These are phyloP conservation scores for Lasiodiplodia sp. DNA, from an alignment of 2,329 filamentous ascomycete genomes.

Conservation along the genomic window DNA sequence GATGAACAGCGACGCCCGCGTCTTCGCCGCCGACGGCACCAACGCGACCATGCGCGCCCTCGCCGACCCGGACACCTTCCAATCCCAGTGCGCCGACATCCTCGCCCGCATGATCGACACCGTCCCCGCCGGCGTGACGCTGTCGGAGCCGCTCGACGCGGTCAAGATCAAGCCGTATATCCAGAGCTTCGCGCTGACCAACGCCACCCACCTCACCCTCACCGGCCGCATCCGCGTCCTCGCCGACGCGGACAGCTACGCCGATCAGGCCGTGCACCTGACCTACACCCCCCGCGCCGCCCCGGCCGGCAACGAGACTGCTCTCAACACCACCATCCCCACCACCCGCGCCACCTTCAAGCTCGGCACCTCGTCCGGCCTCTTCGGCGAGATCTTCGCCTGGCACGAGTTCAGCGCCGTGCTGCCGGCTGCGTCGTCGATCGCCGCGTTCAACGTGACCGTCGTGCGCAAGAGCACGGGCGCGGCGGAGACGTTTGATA, in stretches of 20 bases:
- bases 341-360: background rate
- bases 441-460: constrained; percentile 7
- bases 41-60: constrained; percentile 25
- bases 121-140: background rate
- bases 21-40: constrained; percentile 24
- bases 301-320: too few species aligned
- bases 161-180: constrained; percentile 8
- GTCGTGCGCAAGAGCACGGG: background rate
- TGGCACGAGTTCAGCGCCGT: constrained; percentile 22
- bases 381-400: constrained; percentile 21
- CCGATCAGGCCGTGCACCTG: constrained; percentile 11
- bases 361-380: constrained; percentile 10
- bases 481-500: background rate
- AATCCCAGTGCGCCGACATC: constrained; percentile 1
- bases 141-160: constrained; percentile 1
- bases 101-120: constrained; percentile 29
- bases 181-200: background rate
- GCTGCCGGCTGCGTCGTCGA: background rate
- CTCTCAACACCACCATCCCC: constrained; percentile 11
- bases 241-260: background rate
- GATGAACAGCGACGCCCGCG: constrained; percentile 24
- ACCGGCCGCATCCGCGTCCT: constrained; percentile 26
- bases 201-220: constrained; percentile 5
- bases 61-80: constrained; percentile 11
- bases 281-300: constrained; percentile 1